phyloP scores from a whole-genome alignment of 352 stramenopile genomes.

The Pythium plurisporium region DNA sequence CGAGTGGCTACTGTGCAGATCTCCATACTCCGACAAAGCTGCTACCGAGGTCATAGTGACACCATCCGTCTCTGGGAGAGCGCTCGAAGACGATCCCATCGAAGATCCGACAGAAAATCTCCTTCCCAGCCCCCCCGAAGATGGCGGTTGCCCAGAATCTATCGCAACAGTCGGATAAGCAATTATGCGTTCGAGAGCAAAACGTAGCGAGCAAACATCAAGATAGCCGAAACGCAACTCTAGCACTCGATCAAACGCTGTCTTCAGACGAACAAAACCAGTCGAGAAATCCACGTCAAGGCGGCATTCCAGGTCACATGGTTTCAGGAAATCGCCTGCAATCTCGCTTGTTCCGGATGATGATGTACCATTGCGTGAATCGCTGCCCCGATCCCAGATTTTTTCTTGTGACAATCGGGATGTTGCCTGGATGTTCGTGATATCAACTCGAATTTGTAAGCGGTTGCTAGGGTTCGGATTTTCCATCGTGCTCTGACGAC shows the following conservation, averaged over 20 bases:
- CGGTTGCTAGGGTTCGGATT: conserved; percentile 39
- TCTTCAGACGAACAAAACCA: conserved; percentile 57
- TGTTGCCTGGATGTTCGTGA: conserved; percentile 72
- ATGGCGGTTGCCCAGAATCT: conserved; percentile 7
- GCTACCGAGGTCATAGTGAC: conserved; percentile 9
- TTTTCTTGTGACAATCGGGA: conserved; percentile 73
- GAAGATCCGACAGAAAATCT: conserved; percentile 20
- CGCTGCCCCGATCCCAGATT: conserved; percentile 38
- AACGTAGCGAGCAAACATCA: conserved; percentile 68
- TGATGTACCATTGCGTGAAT: conserved; percentile 16
- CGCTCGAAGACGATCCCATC: conserved; percentile 7
- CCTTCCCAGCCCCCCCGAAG: conserved; percentile 1
- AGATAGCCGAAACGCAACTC: conserved; percentile 82
- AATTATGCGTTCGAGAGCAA: conserved; percentile 57
- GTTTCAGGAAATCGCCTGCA: conserved; percentile 74
- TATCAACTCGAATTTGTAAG: conserved; percentile 50
- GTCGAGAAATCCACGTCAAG: conserved; percentile 66
- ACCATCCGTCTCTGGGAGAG: conserved; percentile 5
- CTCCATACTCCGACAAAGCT: conserved; percentile 9
- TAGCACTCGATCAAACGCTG: conserved; percentile 73
- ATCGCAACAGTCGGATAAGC: conserved; percentile 21
- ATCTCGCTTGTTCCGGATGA: conserved; percentile 13
- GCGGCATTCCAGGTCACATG: conserved; percentile 60
- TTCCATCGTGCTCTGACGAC: conserved; percentile 23
- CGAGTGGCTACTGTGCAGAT: not conserved